Base-by-base conservation (phyloP, 441 rosid species). In the Pelargonium fulgidum region DNA sequence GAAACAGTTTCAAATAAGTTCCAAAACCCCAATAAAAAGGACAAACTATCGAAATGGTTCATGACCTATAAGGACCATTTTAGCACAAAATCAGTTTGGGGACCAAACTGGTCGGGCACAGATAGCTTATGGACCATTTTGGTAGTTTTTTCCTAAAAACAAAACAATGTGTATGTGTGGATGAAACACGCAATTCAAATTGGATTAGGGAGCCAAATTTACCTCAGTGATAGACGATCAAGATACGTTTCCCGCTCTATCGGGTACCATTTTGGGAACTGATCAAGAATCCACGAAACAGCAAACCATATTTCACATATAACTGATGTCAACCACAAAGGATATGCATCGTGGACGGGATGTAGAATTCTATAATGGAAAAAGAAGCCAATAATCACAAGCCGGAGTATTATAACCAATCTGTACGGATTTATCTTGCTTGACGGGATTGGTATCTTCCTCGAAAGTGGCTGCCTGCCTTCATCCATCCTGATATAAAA, bases 281-380 rank as follows among this genome's bases (percentile, higher is more conserved):
- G 99, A 84, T 94, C 99, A 29, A 92, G 77, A 70, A 94, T 89
- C 99, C 99, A 94, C 9, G 99, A 94, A 45, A 84, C 81, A 2
- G 91, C 98, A 83, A 94, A 94, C 99, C 99, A 94, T 72, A 94
- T 85, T 84, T 94, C 99, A 71, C 99, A 94, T 20, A 94, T 87
- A 4, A 90, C 90, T 5, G 99, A 94, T 29, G 87, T 89, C 62
- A 94, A 82, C 99, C 99, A 94, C 80, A 94, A 76, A 6, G 86
- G 88, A 67, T 81, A 94, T 11, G 98, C 99, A 79, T 92, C 85
- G n/a, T 85, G 73, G 65, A 92, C 98, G 0, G 99, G 99, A 68
- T 92, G 93, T 64, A 85, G 92, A 72, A 92, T 80, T 78, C 99
- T 82, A 78, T 91, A 93, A 80, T 89, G 96, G 64, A 93, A 89